Base-by-base conservation (phyloP, 371 early-diverging fungal genomes). In the Mucor irregularis region DNA sequence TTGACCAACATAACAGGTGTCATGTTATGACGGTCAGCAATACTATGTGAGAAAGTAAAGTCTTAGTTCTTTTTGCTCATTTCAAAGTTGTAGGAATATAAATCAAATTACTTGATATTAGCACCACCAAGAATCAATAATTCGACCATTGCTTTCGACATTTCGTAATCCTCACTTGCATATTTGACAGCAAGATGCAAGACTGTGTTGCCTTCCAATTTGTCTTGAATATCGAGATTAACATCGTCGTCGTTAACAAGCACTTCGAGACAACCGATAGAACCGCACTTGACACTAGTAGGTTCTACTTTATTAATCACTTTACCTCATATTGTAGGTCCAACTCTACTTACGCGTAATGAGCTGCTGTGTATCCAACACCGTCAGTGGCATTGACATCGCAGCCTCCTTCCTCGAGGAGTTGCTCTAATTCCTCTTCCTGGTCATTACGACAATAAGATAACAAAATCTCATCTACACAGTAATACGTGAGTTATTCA, bases 321-420 rank as follows among this genome's bases (percentile, higher is more conserved):
- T n/a, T n/a, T n/a, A n/a, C n/a, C n/a, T n/a, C n/a, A n/a, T n/a
- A n/a, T n/a, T n/a, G n/a, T n/a, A n/a, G n/a, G n/a, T n/a, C n/a
- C n/a, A n/a, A n/a, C n/a, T 13, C 4, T 29, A 74, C 85, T 63
- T 82, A 86, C 86, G 87, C 87, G 62, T 80, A 78, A 54, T 88
- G 89, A 43, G 87, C 83, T 17, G 84, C 83, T 5, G 83, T 77
- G 46, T 81, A 80, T 33, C 89, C 89, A n/a, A 80, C 64, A 28
- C 78, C 83, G 57, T 88, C 86, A 3, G 60, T 71, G 53, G 69
- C 79, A 68, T 82, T 82, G 42, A 87, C 62, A 40, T 84, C 63
- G 31, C 73, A 75, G 16, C 64, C 57, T 29, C 60, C 62, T 17
- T 61, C 44, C 19, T 52, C 49, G 5, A 84, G 54, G 42, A 83